Base-by-base conservation (phyloP, 202 grass and related monocot genomes). In the Setaria italica region DNA sequence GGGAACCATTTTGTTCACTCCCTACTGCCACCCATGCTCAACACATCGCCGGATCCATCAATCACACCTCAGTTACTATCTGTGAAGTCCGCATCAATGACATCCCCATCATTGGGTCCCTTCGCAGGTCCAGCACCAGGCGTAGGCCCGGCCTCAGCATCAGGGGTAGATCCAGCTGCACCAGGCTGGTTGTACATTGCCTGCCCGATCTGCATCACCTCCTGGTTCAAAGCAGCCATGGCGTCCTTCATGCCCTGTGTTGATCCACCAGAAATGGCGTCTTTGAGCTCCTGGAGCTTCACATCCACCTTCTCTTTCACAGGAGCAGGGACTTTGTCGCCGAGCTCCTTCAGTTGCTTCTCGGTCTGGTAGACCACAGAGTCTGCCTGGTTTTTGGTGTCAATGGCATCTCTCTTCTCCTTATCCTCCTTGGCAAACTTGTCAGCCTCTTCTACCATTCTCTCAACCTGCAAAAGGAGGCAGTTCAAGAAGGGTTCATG, bases 161-260 rank as follows among this genome's bases (percentile, higher is more conserved):
- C 89, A 67, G 91, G 67, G 14, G 87, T 74, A 80, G 85, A 68
- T 12, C 72, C 92, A 0, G 83, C 47, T 72, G 33, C 34, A 57
- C 87, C 88, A 78, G 91, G 86, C 62, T 95, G 93, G 88, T 93
- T 98, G 79, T 95, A 94, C 67, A 98, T 89, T 3, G 91, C 87
- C 75, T 95, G 95, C 1, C 95, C 91, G 1, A 98, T 90, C 88
- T 98, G 95, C 95, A 95, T 92, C 6, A 95, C 95, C 85, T 98
- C 95, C 78, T 98, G 91, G 72, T 98, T 95, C 74, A 98, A 85
- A 50, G 88, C 89, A 37, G 93, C 89, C 85, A 95, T 98, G 72
- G 95, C 84, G 33, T 92, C 90, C 70, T 95, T 98, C 78, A 98
- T 98, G 42, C 59, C 79, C 67, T 95, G 91, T 42, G 91, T 93